phyloP scores from a whole-genome alignment of 2,329 filamentous ascomycete species.

The Blastomyces emzantsi region DNA sequence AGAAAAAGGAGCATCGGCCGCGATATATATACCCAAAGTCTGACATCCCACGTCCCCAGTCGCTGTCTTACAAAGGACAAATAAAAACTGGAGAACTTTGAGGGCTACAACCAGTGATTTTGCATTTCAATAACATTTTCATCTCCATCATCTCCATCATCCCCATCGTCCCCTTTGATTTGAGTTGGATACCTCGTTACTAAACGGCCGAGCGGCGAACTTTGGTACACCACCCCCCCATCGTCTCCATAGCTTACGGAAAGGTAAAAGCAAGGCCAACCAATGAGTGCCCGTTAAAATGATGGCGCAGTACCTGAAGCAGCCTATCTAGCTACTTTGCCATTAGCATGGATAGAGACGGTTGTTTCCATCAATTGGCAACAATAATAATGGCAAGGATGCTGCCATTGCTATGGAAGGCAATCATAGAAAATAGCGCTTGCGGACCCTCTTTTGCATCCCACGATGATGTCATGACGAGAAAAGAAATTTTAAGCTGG shows the following conservation, averaged over 20 bases:
- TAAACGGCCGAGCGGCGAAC: background rate
- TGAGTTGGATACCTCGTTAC: background rate
- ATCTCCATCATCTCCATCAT: background rate
- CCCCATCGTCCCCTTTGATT: background rate
- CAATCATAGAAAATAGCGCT: background rate
- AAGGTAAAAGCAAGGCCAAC: background rate
- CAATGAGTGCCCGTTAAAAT: slow-evolving; percentile 13
- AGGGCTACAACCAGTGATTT: background rate
- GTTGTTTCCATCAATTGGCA: background rate
- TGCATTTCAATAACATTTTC: background rate
- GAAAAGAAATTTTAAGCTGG: background rate
- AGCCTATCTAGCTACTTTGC: background rate
- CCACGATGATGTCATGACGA: background rate
- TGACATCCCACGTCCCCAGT: background rate
- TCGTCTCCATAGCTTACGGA: background rate
- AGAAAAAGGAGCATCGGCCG: background rate
- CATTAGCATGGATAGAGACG: background rate
- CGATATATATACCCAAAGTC: background rate
- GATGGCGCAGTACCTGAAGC: background rate
- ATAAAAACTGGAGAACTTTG: background rate
- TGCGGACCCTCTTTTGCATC: background rate
- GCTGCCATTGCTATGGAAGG: background rate
- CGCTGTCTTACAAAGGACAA: background rate
- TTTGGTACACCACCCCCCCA: background rate
- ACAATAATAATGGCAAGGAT: background rate